These are phyloP conservation scores for Kalanchoe fedtschenkoi DNA, from an alignment of 164 flowering plant species.

Conservation along the genomic window DNA sequence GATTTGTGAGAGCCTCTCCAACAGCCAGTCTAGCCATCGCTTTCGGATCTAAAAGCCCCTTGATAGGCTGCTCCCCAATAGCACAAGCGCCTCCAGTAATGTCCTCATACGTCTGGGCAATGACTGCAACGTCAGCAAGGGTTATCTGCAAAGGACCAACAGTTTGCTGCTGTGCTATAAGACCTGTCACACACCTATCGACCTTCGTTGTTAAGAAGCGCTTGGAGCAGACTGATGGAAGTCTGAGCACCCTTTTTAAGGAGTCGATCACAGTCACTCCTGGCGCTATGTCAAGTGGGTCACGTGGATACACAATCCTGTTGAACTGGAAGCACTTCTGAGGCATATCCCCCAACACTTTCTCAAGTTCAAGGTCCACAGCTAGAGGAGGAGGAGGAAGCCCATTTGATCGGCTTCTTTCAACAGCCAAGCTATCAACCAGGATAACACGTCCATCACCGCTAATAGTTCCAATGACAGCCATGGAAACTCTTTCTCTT, in stretches of 20 bases:
- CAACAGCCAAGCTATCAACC: constrained; percentile 51
- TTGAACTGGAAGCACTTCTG: constrained; percentile 72
- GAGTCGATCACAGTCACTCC: constrained; percentile 64
- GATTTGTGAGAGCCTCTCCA: constrained; percentile 96
- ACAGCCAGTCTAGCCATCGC: constrained; percentile 92
- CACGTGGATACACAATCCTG: constrained; percentile 27
- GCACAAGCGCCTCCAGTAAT: constrained; percentile 91
- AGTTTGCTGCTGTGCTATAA: constrained; percentile 95
- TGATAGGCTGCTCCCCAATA: constrained; percentile 91
- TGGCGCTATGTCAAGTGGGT: constrained; percentile 87
- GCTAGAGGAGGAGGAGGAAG: constrained; percentile 69
- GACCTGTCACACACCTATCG: constrained; percentile 96
- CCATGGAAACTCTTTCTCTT: constrained; percentile 87
- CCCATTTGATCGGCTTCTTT: constrained; percentile 33
- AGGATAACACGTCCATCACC: constrained; percentile 70
- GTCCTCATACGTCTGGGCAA: constrained; percentile 62
- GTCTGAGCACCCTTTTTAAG: constrained; percentile 74
- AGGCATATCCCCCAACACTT: constrained; percentile 94
- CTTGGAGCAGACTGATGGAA: constrained; percentile 83
- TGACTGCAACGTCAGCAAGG: constrained; percentile 95
- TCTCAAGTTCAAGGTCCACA: constrained; percentile 90
- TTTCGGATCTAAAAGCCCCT: constrained; percentile 75
- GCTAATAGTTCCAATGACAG: constrained; percentile 76
- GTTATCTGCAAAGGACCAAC: constrained; percentile 89
- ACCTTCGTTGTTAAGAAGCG: constrained; percentile 89